phyloP scores from a whole-genome alignment of 192 early-diverging fungal genomes.

The Backusella morwellensis region DNA sequence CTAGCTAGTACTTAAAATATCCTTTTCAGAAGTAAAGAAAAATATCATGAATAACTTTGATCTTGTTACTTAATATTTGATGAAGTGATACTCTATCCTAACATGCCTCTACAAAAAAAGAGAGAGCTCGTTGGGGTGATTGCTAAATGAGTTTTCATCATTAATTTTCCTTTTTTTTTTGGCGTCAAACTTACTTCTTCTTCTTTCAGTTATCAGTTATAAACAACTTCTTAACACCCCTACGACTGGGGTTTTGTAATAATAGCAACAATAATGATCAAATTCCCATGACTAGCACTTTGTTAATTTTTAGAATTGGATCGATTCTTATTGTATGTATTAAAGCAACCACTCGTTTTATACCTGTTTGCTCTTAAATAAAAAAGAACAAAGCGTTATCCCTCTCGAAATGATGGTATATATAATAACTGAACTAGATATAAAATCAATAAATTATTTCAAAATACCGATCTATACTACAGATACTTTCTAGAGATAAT shows the following conservation, averaged over 20 bases:
- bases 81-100: not conserved
- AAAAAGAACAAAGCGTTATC: not conserved
- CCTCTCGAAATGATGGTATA: not conserved
- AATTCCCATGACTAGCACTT: not conserved
- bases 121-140: not conserved
- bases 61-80: not conserved
- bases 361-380: not conserved
- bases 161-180: not conserved
- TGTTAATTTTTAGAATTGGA: not conserved
- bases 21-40: not conserved
- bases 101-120: not conserved
- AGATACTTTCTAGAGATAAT: not conserved
- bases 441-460: not conserved
- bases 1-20: not conserved
- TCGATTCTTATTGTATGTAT: not conserved
- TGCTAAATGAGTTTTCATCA: not conserved
- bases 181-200: not conserved
- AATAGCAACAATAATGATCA: not conserved
- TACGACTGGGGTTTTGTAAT: not conserved
- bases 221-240: not conserved
- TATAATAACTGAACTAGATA: not conserved
- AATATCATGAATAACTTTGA: not conserved
- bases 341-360: not conserved
- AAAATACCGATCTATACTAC: not conserved
- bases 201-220: not conserved